Base-by-base conservation (phyloP, 331 rosid genomes). In the Erythrophleum ivorense region DNA sequence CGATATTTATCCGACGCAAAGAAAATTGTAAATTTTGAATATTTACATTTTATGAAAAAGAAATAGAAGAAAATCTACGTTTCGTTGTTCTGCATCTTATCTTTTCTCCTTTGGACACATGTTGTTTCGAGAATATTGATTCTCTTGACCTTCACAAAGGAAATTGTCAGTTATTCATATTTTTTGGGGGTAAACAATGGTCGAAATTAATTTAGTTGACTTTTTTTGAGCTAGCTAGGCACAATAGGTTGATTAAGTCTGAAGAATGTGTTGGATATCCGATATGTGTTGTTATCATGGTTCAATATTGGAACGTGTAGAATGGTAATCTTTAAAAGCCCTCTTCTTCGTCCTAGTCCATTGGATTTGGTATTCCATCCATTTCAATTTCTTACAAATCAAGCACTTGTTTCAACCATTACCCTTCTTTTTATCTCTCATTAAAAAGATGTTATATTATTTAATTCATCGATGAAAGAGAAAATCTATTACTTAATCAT, bases 191-290 rank as follows among this genome's bases (percentile, higher is more conserved):
- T 67, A 60, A 79, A 75, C 16, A 36, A 21, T 4, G 43, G 65
- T 60, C 48, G 48, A 75, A 50, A 59, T 75, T 73, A 50, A 59
- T 75, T 73, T 16, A 58, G 69, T 74, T 74, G 87, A 80, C 85
- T 76, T 75, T 52, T 52, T 45, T 2, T 16, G 64, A 29, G 66
- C 66, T n/a, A 75, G 14, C 14, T 12, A 40, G 81, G 69, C 81
- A 13, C 38, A 80, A 43, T 62, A 58, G 82, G 71, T 62, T 76
- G 79, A 64, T 84, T 76, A 76, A 53, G 19, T 62, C 9, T 48
- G 52, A 84, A 76, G 85, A 53, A 71, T 76, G 58, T 43, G 84
- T 52, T 69, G 46, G 38, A 60, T 24, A 59, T 75, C 78, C 69
- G 55, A 80, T 54, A 66, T 70, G 40, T 43, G 76, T 69, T 59